Percentiles rank a stretch among this genome's conserved stretches.
Evolutionary conservation across 495 filamentous ascomycete species (phyloP).

Genomic region (Oleoguttula mirabilis): DNA sequence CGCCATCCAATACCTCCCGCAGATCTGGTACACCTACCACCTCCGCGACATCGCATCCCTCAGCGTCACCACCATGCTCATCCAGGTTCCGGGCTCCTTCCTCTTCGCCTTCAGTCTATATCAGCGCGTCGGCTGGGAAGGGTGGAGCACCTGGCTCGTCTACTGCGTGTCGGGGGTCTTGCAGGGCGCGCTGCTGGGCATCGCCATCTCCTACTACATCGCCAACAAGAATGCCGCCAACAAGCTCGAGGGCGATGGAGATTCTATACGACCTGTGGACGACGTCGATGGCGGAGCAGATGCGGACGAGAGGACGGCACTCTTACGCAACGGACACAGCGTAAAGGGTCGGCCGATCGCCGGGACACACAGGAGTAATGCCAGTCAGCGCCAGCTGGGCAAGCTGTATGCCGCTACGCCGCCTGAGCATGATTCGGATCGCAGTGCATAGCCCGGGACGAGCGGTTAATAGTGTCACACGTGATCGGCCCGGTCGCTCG

Average conservation of each 20-base stretch:
- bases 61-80: conserved; percentile 96
- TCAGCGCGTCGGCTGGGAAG: conserved; percentile 61
- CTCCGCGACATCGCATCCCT: conserved; percentile 75
- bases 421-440: conserved; percentile 17
- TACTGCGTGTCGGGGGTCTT: conserved; percentile 73
- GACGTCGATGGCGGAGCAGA: conserved; percentile 12
- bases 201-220: conserved; percentile 71
- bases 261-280: not conserved
- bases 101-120: conserved; percentile 80
- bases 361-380: conserved; percentile 7
- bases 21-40: conserved; percentile 81
- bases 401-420: conserved; percentile 20
- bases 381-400: conserved; percentile 9
- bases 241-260: conserved; percentile 1
- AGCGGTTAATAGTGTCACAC: no score
- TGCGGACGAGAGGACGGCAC: conserved; percentile 9
- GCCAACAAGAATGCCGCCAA: conserved; percentile 14
- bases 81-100: conserved; percentile 86
- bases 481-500: no score
- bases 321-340: conserved; percentile 2
- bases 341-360: conserved; percentile 9
- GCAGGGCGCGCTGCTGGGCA: conserved; percentile 67
- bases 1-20: conserved; percentile 82
- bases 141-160: conserved; percentile 93
- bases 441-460: no score